Conservation (phyloP, 2,329 filamentous ascomycete species). For the Ascochyta pisi region DNA sequence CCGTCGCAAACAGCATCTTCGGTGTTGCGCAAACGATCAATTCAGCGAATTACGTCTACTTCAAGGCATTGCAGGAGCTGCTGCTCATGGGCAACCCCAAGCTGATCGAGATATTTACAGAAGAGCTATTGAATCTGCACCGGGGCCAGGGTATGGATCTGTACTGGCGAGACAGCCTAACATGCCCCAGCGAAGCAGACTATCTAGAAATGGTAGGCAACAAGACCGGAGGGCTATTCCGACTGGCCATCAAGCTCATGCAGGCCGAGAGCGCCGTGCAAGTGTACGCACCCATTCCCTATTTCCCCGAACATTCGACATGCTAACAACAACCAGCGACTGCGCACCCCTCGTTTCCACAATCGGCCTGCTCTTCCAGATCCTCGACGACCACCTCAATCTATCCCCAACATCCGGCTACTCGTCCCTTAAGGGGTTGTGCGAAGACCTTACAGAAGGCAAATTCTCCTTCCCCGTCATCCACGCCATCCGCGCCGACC, state of each 20-base stretch:
- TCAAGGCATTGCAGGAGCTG: conserved; percentile 77
- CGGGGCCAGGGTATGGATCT: conserved; percentile 90
- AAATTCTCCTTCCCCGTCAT: conserved; percentile 98
- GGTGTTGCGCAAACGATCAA: conserved; percentile 90
- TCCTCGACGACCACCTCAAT: conserved; percentile 93
- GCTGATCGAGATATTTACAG: conserved; percentile 74
- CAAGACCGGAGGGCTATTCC: conserved; percentile 88
- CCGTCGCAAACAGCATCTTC: conserved; percentile 84
- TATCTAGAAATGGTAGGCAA: conserved; percentile 95
- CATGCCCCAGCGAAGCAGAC: conserved; percentile 83
- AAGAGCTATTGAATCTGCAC: conserved; percentile 85
- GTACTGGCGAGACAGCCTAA: conserved; percentile 86
- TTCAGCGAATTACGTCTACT: conserved; percentile 89
- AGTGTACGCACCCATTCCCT: conserved; percentile 43
- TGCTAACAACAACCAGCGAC: conserved; percentile 56
- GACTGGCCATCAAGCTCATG: conserved; percentile 86
- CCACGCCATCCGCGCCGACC: conserved; percentile 83
- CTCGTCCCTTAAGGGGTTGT: conserved; percentile 87
- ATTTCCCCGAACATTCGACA: too few species aligned
- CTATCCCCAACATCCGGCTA: conserved; percentile 67
- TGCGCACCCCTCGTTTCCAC: conserved; percentile 85
- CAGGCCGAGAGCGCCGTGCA: conserved; percentile 69
- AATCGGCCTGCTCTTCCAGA: conserved; percentile 86
- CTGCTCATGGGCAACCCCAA: conserved; percentile 72
- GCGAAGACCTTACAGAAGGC: conserved; percentile 93